Conservation (phyloP, 495 filamentous ascomycete species). For the Bombardia bombarda region DNA sequence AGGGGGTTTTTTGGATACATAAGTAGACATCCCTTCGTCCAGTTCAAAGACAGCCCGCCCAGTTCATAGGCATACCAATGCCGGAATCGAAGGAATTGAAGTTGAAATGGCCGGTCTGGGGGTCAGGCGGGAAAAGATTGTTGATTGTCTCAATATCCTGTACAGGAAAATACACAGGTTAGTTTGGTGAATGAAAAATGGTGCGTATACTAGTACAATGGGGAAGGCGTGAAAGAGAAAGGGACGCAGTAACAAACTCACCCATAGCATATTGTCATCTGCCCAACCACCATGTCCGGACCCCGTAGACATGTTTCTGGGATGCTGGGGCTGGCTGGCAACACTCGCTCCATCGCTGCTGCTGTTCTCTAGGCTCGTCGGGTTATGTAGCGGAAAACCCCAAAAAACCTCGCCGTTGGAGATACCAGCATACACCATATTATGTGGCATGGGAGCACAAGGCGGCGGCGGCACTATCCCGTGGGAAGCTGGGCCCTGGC, state of each 20-base stretch:
- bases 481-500: background rate
- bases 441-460: too few relatives aligned
- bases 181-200: too few relatives aligned
- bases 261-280: too few relatives aligned
- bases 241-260: too few relatives aligned
- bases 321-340: constrained; percentile 13
- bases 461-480: too few relatives aligned
- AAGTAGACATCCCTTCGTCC: too few relatives aligned
- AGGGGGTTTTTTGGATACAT: too few relatives aligned
- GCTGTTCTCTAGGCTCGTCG: constrained; percentile 26
- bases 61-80: background rate
- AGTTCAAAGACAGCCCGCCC: too few relatives aligned
- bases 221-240: background rate
- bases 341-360: constrained; percentile 25
- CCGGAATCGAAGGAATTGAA: background rate
- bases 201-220: background rate
- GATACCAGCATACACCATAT: constrained; percentile 37
- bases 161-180: too few relatives aligned
- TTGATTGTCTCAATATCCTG: constrained; percentile 25
- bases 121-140: constrained; percentile 27
- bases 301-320: constrained; percentile 4
- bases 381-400: constrained; percentile 27
- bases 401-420: constrained; percentile 39
- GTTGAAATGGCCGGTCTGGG: constrained; percentile 26
- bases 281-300: too few relatives aligned